These are phyloP conservation scores for Alternaria burnsii DNA, from an alignment of 2,329 filamentous ascomycete species.

Conservation along the genomic window DNA sequence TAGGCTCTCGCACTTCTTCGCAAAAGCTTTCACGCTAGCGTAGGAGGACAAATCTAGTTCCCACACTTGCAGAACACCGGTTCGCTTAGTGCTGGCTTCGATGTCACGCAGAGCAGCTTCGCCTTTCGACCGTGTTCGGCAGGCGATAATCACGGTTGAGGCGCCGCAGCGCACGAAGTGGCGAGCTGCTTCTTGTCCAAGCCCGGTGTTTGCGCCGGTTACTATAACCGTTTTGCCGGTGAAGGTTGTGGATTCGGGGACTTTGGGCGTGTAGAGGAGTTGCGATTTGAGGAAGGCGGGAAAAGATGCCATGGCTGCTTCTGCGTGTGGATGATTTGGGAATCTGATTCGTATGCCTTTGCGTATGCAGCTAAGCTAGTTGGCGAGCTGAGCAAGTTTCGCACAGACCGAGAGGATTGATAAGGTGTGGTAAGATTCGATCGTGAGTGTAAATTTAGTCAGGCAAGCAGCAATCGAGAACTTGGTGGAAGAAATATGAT, in stretches of 20 bases:
- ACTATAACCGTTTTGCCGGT: conserved; percentile 52
- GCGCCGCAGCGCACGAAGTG: conserved; percentile 52
- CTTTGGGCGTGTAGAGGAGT: conserved; percentile 6
- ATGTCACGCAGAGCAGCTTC: conserved; percentile 52
- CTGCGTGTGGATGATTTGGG: not conserved
- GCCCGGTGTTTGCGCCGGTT: conserved; percentile 58
- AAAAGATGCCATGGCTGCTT: conserved; percentile 6
- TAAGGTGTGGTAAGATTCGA: not conserved
- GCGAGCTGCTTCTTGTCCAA: conserved; percentile 35
- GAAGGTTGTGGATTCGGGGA: conserved; percentile 12
- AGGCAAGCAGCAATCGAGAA: not conserved
- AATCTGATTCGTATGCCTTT: no score
- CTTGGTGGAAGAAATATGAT: not conserved
- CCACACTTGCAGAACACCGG: conserved; percentile 55
- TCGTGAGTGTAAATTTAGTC: not conserved
- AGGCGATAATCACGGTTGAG: conserved; percentile 53
- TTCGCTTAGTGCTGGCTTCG: conserved; percentile 39
- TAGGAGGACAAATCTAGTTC: conserved; percentile 53
- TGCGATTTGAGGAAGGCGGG: conserved; percentile 9
- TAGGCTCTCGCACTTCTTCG: conserved; percentile 25
- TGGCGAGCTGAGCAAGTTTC: no score
- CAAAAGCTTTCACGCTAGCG: conserved; percentile 47
- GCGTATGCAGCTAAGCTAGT: no score
- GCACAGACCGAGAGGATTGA: not conserved
- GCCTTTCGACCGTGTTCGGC: conserved; percentile 52